Evolutionary conservation across 768 basidiomycete species (phyloP), one percentile per base, ranked within the genome.

Genomic region (Russula olivacea): DNA sequence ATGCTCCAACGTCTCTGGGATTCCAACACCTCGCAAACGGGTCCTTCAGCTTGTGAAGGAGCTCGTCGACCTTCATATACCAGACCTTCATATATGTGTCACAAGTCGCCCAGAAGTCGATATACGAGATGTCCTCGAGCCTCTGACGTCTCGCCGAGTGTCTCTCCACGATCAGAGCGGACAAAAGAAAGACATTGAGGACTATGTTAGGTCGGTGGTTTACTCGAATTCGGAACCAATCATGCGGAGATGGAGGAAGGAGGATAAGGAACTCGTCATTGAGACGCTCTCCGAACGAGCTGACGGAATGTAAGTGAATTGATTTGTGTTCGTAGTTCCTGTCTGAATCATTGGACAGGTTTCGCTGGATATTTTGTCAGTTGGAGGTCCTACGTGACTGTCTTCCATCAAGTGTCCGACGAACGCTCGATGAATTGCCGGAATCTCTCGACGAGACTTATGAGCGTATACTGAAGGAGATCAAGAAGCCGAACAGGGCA

Each of bases 21-120:
- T 36, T 36, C 36, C 36, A 12, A 10, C 55, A 1, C 28, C 55
- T n/a, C 55, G 55, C 0, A 41, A 30, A 6, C 15, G 12, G n/a
- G 25, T 55, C 3, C 55, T 55, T 7, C 23, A 11, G 2, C 41
- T 55, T 1, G 4, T 55, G 11, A 43, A 30, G n/a, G 55, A 43
- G 0, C 55, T 55, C 11, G 41, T 32, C 12, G 9, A 41, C 9
- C 40, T 55, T 41, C 40, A 17, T 1, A 11, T 55, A 10, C 41
- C 41, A n/a, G n/a, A 43, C n/a, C 25, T 43, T 2, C 61, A 5
- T 14, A 19, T 63, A 3, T 58, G 55, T 12, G 38, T 58, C 7
- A 51, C 48, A 2, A 58, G 56, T 23, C 56, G 61, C 15, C 48
- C 55, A 2, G 54, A 55, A 48, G 5, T 38, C 6, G 60, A 61